phyloP scores from a whole-genome alignment of 108 stramenopile species.

The Fragilaria radians region DNA sequence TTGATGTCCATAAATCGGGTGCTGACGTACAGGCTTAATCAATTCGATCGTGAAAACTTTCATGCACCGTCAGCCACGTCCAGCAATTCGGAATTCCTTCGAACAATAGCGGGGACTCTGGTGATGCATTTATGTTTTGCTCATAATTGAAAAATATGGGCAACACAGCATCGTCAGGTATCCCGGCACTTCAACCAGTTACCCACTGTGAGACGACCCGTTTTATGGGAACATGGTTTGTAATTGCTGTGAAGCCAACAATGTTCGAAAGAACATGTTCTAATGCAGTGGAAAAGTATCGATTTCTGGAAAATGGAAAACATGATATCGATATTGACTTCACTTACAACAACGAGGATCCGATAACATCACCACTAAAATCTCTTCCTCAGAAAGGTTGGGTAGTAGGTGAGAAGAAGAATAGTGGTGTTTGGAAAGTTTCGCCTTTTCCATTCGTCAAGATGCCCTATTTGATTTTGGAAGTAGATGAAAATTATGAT shows the following conservation, averaged over 20 bases:
- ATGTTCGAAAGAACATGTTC: conserved; percentile 43
- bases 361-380: conserved; percentile 32
- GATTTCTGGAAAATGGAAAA: conserved; percentile 12
- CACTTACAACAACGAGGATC: conserved; percentile 40
- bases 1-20: no score
- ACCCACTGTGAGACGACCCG: conserved; percentile 23
- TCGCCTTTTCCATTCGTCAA: conserved; percentile 53
- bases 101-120: no score
- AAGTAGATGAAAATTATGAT: conserved; percentile 41
- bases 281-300: conserved; percentile 56
- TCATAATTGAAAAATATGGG: conserved; percentile 19
- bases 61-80: no score
- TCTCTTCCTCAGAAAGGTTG: conserved; percentile 51
- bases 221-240: conserved; percentile 69
- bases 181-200: conserved; percentile 28
- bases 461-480: conserved; percentile 46
- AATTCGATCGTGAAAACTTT: no score
- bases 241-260: conserved; percentile 55
- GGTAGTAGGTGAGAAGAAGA: conserved; percentile 29
- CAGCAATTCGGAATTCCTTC: no score
- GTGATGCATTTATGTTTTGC: no score
- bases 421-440: conserved; percentile 43
- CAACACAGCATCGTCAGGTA: conserved; percentile 17
- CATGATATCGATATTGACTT: conserved; percentile 46
- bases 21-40: no score